phyloP scores from a whole-genome alignment of 345 rosid species.

The Dipteronia sinensis region DNA sequence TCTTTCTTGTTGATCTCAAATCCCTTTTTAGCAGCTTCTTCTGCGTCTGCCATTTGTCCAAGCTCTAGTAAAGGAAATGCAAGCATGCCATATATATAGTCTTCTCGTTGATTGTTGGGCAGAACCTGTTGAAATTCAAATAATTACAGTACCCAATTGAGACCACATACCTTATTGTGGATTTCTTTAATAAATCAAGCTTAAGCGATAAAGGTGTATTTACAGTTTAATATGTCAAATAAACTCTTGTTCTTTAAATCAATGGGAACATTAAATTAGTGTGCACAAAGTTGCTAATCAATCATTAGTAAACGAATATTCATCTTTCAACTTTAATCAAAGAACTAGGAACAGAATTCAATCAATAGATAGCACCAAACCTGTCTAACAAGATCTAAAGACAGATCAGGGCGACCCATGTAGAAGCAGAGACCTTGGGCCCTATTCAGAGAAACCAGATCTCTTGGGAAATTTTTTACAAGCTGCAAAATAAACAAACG shows the following conservation, averaged over 20 bases:
- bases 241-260: background rate
- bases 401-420: conserved; percentile 69
- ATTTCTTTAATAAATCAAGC: background rate
- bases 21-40: conserved; percentile 77
- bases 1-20: conserved; percentile 70
- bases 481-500: conserved; percentile 54
- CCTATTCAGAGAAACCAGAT: conserved; percentile 72
- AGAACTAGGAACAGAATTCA: conserved; percentile 7
- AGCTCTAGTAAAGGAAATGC: conserved; percentile 87
- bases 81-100: conserved; percentile 78
- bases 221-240: background rate
- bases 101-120: conserved; percentile 61
- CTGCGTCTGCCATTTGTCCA: conserved; percentile 80
- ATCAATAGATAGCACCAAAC: conserved; percentile 33
- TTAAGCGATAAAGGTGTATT: background rate
- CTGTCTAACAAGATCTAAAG: conserved; percentile 65
- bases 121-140: conserved; percentile 52
- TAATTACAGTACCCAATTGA: background rate
- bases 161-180: background rate
- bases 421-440: conserved; percentile 73
- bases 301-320: background rate
- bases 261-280: background rate
- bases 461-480: conserved; percentile 66
- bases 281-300: background rate
- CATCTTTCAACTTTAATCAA: background rate